Percentiles rank a stretch among this genome's conserved stretches.
Conservation (phyloP, 164 flowering plant genomes). For the Vitis riparia region DNA sequence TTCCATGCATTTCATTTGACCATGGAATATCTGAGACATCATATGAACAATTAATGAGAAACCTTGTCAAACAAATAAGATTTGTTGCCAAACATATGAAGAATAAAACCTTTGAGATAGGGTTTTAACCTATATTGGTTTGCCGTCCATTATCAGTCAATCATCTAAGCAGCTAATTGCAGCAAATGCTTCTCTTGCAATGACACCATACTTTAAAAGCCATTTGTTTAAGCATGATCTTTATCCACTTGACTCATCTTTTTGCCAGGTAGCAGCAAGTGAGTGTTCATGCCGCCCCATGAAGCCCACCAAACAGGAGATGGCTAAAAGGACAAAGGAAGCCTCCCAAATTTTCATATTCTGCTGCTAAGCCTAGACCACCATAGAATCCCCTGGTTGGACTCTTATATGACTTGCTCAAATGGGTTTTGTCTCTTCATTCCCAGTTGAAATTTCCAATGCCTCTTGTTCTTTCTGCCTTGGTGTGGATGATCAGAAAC, state of each 20-base stretch:
- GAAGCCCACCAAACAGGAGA: background rate
- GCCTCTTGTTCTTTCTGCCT: slow-evolving; percentile 9
- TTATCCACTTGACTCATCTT: background rate
- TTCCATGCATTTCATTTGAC: no score
- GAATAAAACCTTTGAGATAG: no score
- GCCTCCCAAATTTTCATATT: background rate
- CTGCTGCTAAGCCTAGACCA: background rate
- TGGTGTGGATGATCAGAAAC: background rate
- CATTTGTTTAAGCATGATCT: no score
- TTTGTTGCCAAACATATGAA: no score
- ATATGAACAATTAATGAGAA: no score
- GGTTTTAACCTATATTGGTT: no score
- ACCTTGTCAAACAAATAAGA: no score
- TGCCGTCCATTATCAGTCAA: no score
- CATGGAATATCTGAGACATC: no score
- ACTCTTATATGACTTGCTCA: background rate
- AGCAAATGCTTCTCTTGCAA: no score
- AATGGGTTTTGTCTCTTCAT: background rate
- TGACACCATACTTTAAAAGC: no score
- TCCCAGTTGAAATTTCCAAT: slow-evolving; percentile 16
- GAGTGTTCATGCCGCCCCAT: background rate
- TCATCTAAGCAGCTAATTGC: no score
- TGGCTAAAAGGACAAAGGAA: slow-evolving; percentile 1
- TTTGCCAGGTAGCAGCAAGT: background rate
- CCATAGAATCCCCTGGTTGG: background rate